phyloP scores from a whole-genome alignment of 768 basidiomycete genomes.

The Boletus sp. region DNA sequence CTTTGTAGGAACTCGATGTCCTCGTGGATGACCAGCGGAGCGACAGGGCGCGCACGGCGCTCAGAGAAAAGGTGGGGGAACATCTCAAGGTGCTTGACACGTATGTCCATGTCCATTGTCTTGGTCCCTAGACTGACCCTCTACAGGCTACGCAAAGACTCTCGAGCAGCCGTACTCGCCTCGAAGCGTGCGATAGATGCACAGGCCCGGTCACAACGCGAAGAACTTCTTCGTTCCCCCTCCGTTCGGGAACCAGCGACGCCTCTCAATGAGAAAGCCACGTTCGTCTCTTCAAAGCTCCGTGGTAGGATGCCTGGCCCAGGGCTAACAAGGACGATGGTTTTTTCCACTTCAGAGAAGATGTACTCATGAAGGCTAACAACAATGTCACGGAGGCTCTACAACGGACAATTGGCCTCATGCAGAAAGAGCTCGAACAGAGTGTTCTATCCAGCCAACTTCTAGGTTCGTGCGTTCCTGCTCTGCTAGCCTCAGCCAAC shows the following conservation, averaged over 20 bases:
- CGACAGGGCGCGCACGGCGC: conserved; percentile 46
- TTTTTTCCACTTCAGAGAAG: conserved; percentile 51
- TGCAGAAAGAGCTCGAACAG: conserved; percentile 91
- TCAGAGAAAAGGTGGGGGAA: conserved; percentile 48
- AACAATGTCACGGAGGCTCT: conserved; percentile 86
- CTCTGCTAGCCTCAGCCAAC: neutral
- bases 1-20: conserved; percentile 57
- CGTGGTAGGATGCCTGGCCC: neutral
- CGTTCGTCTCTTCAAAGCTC: conserved; percentile 41
- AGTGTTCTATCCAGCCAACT: conserved; percentile 85
- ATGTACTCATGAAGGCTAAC: conserved; percentile 84
- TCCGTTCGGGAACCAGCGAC: conserved; percentile 44
- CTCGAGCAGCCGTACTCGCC: conserved; percentile 61
- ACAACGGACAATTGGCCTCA: conserved; percentile 75
- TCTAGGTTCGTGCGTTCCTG: conserved; percentile 51
- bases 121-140: neutral
- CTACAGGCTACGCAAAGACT: conserved; percentile 55
- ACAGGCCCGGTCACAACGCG: conserved; percentile 52
- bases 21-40: conserved; percentile 70
- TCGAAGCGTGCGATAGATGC: conserved; percentile 76
- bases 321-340: neutral
- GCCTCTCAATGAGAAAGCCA: conserved; percentile 51
- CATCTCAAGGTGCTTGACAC: conserved; percentile 44
- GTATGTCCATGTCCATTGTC: conserved; percentile 39
- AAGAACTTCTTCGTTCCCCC: conserved; percentile 63